Evolutionary conservation across 129 eudicot genomes (phyloP).

Genomic region (Smallanthus sonchifolius): DNA sequence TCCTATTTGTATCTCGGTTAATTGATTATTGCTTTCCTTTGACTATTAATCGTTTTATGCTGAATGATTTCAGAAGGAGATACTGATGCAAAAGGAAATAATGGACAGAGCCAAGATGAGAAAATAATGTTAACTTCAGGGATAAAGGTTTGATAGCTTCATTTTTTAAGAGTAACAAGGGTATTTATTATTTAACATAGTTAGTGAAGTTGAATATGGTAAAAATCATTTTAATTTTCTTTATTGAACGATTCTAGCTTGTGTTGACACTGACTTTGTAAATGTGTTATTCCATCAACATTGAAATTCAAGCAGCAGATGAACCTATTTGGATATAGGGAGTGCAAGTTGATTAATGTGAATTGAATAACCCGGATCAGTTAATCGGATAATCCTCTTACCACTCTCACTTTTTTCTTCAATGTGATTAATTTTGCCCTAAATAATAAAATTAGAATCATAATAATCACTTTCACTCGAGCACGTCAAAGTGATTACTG

Average conservation of each 20-base stretch:
- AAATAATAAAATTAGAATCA: neutral
- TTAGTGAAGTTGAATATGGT: neutral
- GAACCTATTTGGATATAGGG: neutral
- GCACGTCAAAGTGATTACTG: neutral
- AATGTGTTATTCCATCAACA: neutral
- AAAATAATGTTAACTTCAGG: conserved; percentile 18
- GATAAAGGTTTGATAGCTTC: conserved; percentile 43
- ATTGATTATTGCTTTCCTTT: neutral
- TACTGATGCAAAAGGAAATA: conserved; percentile 20
- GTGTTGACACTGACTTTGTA: neutral
- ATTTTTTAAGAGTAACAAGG: neutral
- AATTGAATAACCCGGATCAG: neutral
- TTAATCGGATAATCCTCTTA: neutral
- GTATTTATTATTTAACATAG: neutral
- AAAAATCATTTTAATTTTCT: neutral
- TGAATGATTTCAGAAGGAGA: neutral
- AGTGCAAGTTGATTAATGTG: neutral
- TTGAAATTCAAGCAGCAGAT: neutral
- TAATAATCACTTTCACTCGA: neutral
- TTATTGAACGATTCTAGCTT: neutral
- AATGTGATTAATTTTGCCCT: neutral
- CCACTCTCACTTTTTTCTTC: neutral
- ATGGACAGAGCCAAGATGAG: conserved; percentile 28
- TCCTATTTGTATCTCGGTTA: neutral
- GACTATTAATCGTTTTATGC: neutral